Evolutionary conservation across 208 protist species (phyloP).

Genomic region (Tritrichomonas foetus): DNA sequence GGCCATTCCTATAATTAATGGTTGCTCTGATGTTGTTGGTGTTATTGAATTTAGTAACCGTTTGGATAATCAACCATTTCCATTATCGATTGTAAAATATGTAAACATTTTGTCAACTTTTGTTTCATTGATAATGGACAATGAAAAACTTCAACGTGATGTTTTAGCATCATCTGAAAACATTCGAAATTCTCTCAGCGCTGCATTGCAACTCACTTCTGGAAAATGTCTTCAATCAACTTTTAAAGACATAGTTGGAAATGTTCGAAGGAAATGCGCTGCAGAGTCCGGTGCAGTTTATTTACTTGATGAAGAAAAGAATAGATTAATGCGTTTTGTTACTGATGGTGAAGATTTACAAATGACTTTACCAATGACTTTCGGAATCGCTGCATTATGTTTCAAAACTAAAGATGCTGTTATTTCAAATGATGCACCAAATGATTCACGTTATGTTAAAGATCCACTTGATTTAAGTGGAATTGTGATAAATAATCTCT

Average conservation of each 20-base stretch:
- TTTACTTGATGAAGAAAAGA: neutral
- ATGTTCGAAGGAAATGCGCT: neutral
- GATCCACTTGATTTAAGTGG: neutral
- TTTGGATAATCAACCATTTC: constrained; percentile 5
- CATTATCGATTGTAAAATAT: neutral
- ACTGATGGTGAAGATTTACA: neutral
- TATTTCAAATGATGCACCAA: neutral
- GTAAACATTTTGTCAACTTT: neutral
- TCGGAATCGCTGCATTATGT: neutral
- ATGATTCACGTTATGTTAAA: constrained; percentile 13
- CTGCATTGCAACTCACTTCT: neutral
- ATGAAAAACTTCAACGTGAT: neutral
- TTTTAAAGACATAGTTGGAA: neutral
- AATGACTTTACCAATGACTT: neutral
- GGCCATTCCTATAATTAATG: neutral
- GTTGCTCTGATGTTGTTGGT: neutral
- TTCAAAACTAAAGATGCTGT: neutral
- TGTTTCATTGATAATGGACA: neutral
- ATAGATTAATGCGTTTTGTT: neutral
- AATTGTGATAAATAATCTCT: neutral
- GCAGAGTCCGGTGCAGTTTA: neutral
- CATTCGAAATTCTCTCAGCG: neutral
- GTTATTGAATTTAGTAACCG: neutral
- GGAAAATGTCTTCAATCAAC: neutral
- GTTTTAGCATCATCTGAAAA: neutral